Evolutionary conservation across 345 rosid species (phyloP).

Genomic region (Dovyalis caffra): DNA sequence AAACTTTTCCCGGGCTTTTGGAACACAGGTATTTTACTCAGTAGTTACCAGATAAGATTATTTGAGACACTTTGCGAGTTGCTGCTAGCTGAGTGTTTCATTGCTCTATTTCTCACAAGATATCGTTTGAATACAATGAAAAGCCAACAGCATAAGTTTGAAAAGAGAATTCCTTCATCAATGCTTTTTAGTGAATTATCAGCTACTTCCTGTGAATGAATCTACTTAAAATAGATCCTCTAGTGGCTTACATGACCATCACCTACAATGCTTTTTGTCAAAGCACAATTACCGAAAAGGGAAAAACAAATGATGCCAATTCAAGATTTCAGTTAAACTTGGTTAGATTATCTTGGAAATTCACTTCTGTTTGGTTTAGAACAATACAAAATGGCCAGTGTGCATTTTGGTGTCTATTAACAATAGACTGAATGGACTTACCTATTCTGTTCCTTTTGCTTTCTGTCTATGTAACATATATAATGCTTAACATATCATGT

Average conservation of each 20-base stretch:
- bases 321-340: not conserved
- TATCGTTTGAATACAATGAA: not conserved
- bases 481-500: not conserved
- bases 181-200: not conserved
- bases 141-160: not conserved
- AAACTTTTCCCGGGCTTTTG: slow-evolving; percentile 88
- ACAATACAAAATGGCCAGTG: not conserved
- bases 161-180: no score
- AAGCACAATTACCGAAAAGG: not conserved
- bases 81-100: not conserved
- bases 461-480: not conserved
- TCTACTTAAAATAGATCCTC: no score
- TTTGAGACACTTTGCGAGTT: not conserved
- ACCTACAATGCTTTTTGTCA: no score
- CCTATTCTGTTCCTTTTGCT: not conserved
- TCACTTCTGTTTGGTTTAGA: not conserved
- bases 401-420: not conserved
- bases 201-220: not conserved
- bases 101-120: not conserved
- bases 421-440: not conserved
- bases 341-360: not conserved
- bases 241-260: no score
- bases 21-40: slow-evolving; percentile 58
- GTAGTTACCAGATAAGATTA: not conserved
- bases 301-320: not conserved